A percentile compares a stretch with the other conserved stretches of the same genome.
These are phyloP conservation scores for Ophiobolus disseminans DNA, from an alignment of 2,329 filamentous ascomycete genomes.

Conservation along the genomic window DNA sequence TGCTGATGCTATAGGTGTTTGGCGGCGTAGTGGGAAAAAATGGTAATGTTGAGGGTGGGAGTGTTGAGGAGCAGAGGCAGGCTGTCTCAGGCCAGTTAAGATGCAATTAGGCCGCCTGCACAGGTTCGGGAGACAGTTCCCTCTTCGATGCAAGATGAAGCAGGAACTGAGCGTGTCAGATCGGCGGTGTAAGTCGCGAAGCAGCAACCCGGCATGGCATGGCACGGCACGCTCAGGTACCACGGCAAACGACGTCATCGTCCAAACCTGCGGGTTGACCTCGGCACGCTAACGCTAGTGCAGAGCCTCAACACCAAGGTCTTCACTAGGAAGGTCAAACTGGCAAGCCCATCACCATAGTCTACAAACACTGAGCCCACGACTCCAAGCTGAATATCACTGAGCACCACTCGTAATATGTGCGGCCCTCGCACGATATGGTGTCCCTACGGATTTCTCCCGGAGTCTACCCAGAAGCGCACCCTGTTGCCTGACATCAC, in stretches of 20 bases:
- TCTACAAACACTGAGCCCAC: too few species aligned
- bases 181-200: slow-evolving; percentile 31
- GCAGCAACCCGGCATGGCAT: slow-evolving; percentile 1
- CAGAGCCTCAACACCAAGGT: too few species aligned
- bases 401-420: too few species aligned
- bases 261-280: slow-evolving; percentile 15
- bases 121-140: slow-evolving; percentile 27
- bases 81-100: slow-evolving; percentile 6
- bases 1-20: slow-evolving; percentile 17
- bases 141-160: slow-evolving; percentile 21
- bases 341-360: too few species aligned
- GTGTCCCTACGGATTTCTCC: too few species aligned
- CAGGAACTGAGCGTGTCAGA: slow-evolving; percentile 27
- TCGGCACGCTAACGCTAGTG: too few species aligned
- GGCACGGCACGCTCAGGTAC: slow-evolving; percentile 24
- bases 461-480: too few species aligned
- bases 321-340: too few species aligned
- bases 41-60: slow-evolving; percentile 6
- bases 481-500: too few species aligned
- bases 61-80: slow-evolving; percentile 17
- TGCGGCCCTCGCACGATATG: too few species aligned
- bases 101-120: slow-evolving; percentile 9
- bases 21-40: slow-evolving; percentile 14
- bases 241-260: slow-evolving; percentile 29
- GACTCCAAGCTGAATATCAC: too few species aligned